Evolutionary conservation across 371 early-diverging fungal species (phyloP), one percentile per base, ranked within the genome.

Genomic region (Mucor ambiguus): DNA sequence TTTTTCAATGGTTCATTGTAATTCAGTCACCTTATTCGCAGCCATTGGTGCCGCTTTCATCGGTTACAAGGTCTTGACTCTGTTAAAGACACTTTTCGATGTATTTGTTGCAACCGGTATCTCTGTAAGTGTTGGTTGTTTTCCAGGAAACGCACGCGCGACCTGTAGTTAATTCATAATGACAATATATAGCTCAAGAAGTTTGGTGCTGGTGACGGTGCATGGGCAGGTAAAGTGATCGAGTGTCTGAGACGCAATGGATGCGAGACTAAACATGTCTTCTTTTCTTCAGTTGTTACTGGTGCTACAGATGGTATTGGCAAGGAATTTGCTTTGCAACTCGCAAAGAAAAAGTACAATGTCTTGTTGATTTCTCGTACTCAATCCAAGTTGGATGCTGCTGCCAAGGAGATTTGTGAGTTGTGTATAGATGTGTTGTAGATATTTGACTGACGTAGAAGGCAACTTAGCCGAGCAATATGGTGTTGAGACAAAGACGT

Each of bases 251-350:
- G 5, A 61, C 2, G 22, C 10, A 3, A 56, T 7, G 44, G 4
- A 30, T 12, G 1, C 10, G 59, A 24, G 24, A 37, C 26, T 24
- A 11, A 11, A 4, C 37, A 38, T 59, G 59, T 29, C 8, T 2
- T 18, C 2, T 29, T 33, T 16, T 54, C 12, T 75, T n/a, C n/a
- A 89, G 92, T 98, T 59, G 86, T 99, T 52, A 99, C 99, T 57
- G 99, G 99, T 61, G 96, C 97, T 20, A 94, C 98, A 11, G 99
- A 98, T 83, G 99, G 98, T 57, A 96, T 98, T 78, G 99, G 99
- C 43, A 92, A 90, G 71, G 98, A 94, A 70, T 94, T 97, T 64
- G 97, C 98, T 22, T 73, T 84, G 58, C 95, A 96, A 77, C 83
- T 98, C 38, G 98, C 98, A 56, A 79, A 89, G 61, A 86, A 87